Percentiles rank a stretch among this genome's conserved stretches.
Conservation (phyloP, 2,329 filamentous ascomycete genomes). For the Cordyceps tenuipes region DNA sequence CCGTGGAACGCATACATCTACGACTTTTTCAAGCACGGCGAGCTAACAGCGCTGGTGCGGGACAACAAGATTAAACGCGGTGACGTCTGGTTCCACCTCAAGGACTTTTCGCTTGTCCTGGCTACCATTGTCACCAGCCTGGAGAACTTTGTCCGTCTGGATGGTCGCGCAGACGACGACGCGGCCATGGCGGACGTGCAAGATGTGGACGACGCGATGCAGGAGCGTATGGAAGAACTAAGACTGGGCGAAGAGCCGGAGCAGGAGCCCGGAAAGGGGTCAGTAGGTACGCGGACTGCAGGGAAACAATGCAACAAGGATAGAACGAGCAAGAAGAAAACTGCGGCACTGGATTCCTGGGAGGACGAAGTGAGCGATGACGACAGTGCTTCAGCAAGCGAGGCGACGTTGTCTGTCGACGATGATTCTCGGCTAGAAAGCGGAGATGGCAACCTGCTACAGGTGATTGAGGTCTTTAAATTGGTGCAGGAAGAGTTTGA, state of each 20-base stretch:
- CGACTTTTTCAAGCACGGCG: conserved; percentile 71
- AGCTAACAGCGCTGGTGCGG: conserved; percentile 29
- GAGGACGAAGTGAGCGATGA: conserved; percentile 26
- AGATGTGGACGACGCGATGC: conserved; percentile 34
- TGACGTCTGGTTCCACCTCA: conserved; percentile 61
- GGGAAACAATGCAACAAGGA: neutral
- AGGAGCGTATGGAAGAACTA: conserved; percentile 15
- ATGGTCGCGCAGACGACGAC: conserved; percentile 26
- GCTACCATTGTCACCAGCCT: conserved; percentile 65
- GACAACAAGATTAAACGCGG: conserved; percentile 59
- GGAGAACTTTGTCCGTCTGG: conserved; percentile 42
- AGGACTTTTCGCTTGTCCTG: conserved; percentile 38
- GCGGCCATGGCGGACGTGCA: conserved; percentile 35
- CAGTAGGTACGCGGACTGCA: neutral
- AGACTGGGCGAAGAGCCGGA: neutral
- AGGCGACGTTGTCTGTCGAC: neutral
- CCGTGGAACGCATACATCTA: conserved; percentile 61
- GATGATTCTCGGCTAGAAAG: conserved; percentile 19
- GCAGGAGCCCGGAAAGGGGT: neutral
- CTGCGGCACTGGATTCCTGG: conserved; percentile 39
- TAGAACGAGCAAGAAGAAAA: conserved; percentile 27
- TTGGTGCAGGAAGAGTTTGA: conserved; percentile 52
- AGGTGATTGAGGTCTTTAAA: conserved; percentile 52
- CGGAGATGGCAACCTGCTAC: conserved; percentile 40
- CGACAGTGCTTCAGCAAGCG: neutral